Base-by-base conservation (phyloP, 1,284 basidiomycete genomes). In the Stygiomarasmius scandens region DNA sequence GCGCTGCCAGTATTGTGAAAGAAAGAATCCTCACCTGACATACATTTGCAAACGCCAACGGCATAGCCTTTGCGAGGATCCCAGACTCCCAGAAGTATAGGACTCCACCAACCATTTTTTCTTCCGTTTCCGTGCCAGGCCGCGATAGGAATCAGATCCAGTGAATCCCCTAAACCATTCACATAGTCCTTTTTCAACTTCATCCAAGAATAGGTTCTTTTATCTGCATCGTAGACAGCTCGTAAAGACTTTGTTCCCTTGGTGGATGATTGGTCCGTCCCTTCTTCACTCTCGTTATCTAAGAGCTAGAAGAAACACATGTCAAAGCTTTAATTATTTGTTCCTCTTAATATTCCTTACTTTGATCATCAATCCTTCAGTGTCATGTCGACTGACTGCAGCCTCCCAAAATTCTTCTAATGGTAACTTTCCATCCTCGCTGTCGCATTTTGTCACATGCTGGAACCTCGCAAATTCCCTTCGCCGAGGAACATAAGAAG, bases 291-390 rank as follows among this genome's bases (percentile, higher is more conserved):
- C 76, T 76, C 76, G 61, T 74, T 79, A 62, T 89, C 86, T 27
- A 90, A 75, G 25, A 90, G 74, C 88, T 90, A 61, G 27, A 61
- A 58, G 41, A 11, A 1, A 49, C 5, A 27, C 22, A 50, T 2
- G 36, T 44, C 27, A 45, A 22, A 36, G 27, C 24, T 19, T 16
- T 27, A 41, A 25, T 16, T 24, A 10, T 25, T 4, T 29, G 24
- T 60, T 11, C 41, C 65, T 50, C 66, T 55, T 49, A 49, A 49
- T 49, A 49, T 47, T 38, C 45, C 47, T 65, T 20, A 93, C 89
- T 77, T 97, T 98, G 68, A 97, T 84, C 95, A 98, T 96, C 63
- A 97, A 78, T 3, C 95, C 95, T 71, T 98, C 95, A 59, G 91
- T 49, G 22, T 58, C 52, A 50, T 50, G 93, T 58, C 88, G 88